Evolutionary conservation across 768 basidiomycete genomes (phyloP), one percentile per base, ranked within the genome.

Genomic region (Crucibulum laeve): DNA sequence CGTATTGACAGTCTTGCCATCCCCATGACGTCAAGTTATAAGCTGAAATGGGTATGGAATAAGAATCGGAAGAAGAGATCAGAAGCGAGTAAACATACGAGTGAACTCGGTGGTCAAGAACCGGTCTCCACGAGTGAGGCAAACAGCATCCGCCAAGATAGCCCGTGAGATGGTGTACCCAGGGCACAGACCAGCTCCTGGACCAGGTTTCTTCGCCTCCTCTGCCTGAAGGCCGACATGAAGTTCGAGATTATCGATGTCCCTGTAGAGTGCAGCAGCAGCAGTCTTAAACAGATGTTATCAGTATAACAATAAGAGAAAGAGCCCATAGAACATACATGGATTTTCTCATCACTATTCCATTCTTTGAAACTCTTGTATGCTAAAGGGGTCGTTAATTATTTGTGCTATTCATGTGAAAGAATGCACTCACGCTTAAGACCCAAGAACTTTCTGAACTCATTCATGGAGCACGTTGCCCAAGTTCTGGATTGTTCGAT

Each of bases 111-210:
- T 71, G 1, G 89, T 90, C 50, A 87, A 62, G 66, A 86, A 91
- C 4, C 85, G 77, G 57, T 92, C 90, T 5, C 90, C 88, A 24
- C 89, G 78, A 23, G 76, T 79, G 45, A 91, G 68, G 48, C 73
- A 79, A 25, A 90, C 82, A 1, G 87, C 88, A 56, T 90, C 87
- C 8, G 82, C 72, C 11, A 93, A 69, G 49, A 93, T 91, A n/a
- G 87, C 85, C 34, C 90, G 73, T 5, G 87, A 87, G 50, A 88
- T 84, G 4, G 90, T 91, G 64, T 81, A 90, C 21, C 87, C 86
- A 4, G 87, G 87, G 58, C 87, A 90, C 4, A 91, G 57, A 8
- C 88, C 89, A 4, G 85, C 81, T 5, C 87, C 90, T 1, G 79
- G 74, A 18, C 70, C 69, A 4, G 80, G 75, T 2, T 53, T 48